Base-by-base conservation (phyloP, 2,329 filamentous ascomycete genomes). In the Aspergillus nomiae region DNA sequence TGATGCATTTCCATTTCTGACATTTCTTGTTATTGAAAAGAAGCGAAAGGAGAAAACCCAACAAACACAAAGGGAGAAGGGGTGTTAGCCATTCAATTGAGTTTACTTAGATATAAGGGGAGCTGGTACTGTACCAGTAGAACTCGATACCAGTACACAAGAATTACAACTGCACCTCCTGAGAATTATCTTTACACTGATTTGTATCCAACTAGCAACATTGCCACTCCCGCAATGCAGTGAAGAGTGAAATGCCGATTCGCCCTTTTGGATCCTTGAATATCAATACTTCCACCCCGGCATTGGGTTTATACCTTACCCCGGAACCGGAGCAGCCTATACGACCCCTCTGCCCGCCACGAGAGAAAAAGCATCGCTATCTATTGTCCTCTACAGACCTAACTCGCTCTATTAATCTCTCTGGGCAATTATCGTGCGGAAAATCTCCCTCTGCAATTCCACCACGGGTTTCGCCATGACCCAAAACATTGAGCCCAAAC, bases 401-500 rank as follows among this genome's bases (percentile, higher is more conserved):
- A 36, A 60, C 48, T 41, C 55, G 12, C 30, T 36, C 43, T 32
- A n/a, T 51, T 10, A 21, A 34, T 34, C 12, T 7, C 28, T 11
- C 9, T 19, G 30, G 3, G 21, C 45, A 19, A 24, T 48, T 28
- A 12, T 24, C 24, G 11, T 28, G 45, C 45, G 21, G 19, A 51
- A 6, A 51, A 32, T 12, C 21, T 30, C 48, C 21, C 9, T 16
- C 48, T 10, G 4, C 48, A 32, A 51, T n/a, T 56, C 57, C 32
- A 53, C 58, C 54, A 43, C 55, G 14, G 41, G 14, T 32, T 53
- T 19, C n/a, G 24, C 58, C 24, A 66, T 69, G 60, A 59, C 60
- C 28, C 61, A 46, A 11, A 53, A 58, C 48, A 75, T 84, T 55
- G 82, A 69, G 59, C 56, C 57, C 54, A 67, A 71, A 59, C 62